Conservation (phyloP, 2,329 filamentous ascomycete genomes). For the Ascosphaera apis region DNA sequence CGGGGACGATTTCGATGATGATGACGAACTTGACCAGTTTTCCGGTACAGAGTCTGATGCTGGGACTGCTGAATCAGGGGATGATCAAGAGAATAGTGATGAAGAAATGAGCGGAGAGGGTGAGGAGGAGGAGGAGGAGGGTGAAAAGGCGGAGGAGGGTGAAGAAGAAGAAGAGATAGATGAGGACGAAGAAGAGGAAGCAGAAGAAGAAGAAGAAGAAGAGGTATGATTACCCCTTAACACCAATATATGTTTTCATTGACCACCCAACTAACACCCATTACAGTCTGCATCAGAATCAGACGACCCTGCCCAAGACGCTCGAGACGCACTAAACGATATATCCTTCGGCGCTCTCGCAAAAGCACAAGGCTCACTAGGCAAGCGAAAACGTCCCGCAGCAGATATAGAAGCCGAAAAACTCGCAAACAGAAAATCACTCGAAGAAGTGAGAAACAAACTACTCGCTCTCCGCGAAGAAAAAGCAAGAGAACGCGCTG, state of each 20-base stretch:
- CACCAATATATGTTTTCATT: neutral
- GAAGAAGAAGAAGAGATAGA: constrained; percentile 5
- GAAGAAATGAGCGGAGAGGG: neutral
- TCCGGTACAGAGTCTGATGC: constrained; percentile 7
- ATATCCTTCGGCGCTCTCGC: constrained; percentile 82
- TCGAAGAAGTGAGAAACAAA: constrained; percentile 17
- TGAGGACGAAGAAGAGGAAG: constrained; percentile 11
- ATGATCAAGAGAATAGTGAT: neutral
- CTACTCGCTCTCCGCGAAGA: constrained; percentile 22
- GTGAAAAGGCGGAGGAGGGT: constrained; percentile 7
- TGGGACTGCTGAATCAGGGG: neutral
- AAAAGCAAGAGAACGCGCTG: constrained; percentile 13
- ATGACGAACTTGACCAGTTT: constrained; percentile 8
- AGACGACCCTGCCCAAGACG: constrained; percentile 15
- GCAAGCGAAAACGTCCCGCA: constrained; percentile 11
- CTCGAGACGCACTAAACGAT: constrained; percentile 24
- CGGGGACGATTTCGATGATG: constrained; percentile 20
- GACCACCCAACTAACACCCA: no score
- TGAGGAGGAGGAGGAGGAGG: constrained; percentile 4
- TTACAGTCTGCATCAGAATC: constrained; percentile 5
- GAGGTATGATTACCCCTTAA: constrained; percentile 4
- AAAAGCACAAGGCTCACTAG: constrained; percentile 49
- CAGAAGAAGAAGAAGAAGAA: constrained; percentile 20
- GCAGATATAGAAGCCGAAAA: constrained; percentile 5
- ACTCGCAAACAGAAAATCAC: constrained; percentile 9